Percentiles rank a stretch among this genome's conserved stretches.
Conservation (phyloP, 768 basidiomycete species). For the Lyophyllum decastes region DNA sequence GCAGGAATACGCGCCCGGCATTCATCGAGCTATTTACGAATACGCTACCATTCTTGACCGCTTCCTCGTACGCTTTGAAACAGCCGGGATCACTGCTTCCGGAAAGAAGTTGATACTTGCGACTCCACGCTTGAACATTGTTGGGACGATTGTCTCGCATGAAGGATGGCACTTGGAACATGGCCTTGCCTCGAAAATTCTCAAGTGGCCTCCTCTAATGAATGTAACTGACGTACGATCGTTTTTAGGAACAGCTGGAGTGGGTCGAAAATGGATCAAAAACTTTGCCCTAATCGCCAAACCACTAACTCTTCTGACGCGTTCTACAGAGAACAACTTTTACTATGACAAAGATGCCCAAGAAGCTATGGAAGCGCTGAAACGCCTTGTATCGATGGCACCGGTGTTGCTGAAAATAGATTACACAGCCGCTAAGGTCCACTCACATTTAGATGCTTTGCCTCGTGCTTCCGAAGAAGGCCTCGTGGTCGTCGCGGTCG, state of each 20-base stretch:
- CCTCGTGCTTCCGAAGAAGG: slow-evolving; percentile 18
- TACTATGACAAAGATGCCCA: slow-evolving; percentile 20
- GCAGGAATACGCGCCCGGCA: slow-evolving; percentile 16
- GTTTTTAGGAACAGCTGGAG: slow-evolving; percentile 27
- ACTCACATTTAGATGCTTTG: neutral
- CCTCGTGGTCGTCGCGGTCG: slow-evolving; percentile 33
- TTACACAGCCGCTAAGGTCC: slow-evolving; percentile 19
- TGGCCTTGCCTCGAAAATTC: slow-evolving; percentile 22
- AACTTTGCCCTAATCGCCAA: slow-evolving; percentile 23
- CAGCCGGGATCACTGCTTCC: slow-evolving; percentile 32
- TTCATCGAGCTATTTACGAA: slow-evolving; percentile 30
- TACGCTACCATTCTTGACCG: slow-evolving; percentile 22
- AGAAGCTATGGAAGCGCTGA: slow-evolving; percentile 27
- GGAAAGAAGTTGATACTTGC: slow-evolving; percentile 28
- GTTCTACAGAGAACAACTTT: slow-evolving; percentile 20
- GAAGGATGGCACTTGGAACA: slow-evolving; percentile 32
- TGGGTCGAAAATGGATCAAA: slow-evolving; percentile 22
- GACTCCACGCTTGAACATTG: slow-evolving; percentile 21
- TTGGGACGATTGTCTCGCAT: slow-evolving; percentile 25
- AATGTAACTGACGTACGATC: slow-evolving; percentile 20
- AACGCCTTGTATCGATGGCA: slow-evolving; percentile 15
- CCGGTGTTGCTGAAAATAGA: slow-evolving; percentile 34
- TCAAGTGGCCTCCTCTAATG: slow-evolving; percentile 25
- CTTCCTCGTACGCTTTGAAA: slow-evolving; percentile 20
- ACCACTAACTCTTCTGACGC: slow-evolving; percentile 21